Percentiles rank a stretch among this genome's conserved stretches.
These are phyloP conservation scores for Nakaseomyces kungkrabaensis DNA, from an alignment of 1,139 yeast genomes.

Conservation along the genomic window DNA sequence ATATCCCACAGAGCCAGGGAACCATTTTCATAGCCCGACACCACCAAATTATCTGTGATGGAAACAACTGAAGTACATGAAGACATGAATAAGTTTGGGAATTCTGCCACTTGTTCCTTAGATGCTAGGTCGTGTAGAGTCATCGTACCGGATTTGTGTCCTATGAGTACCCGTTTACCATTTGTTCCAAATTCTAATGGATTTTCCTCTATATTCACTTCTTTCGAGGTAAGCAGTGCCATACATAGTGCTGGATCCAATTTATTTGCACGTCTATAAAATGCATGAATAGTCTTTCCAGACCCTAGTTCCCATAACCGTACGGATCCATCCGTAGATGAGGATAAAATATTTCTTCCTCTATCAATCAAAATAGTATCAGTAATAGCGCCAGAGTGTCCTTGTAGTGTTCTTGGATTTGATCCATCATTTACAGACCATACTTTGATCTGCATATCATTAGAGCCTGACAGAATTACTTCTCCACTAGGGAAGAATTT, in stretches of 20 bases:
- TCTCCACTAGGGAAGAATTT: conserved; percentile 50
- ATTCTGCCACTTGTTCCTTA: conserved; percentile 16
- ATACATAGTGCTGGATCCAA: conserved; percentile 31
- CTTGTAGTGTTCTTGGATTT: conserved; percentile 40
- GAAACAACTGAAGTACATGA: conserved; percentile 13
- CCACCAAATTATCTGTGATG: conserved; percentile 16
- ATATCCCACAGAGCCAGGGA: conserved; percentile 35
- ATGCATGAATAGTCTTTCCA: conserved; percentile 36
- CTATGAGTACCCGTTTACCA: conserved; percentile 36
- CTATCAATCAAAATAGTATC: conserved; percentile 43
- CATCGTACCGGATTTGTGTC: conserved; percentile 42
- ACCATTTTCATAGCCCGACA: conserved; percentile 43
- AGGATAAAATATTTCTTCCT: conserved; percentile 54
- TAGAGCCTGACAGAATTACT: conserved; percentile 46
- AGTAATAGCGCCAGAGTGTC: conserved; percentile 40
- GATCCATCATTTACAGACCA: conserved; percentile 45
- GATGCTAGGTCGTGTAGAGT: conserved; percentile 32
- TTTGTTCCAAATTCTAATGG: conserved; percentile 34
- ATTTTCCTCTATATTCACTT: not conserved
- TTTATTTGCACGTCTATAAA: conserved; percentile 31
- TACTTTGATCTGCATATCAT: conserved; percentile 46
- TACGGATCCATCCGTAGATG: conserved; percentile 44
- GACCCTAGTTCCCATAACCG: conserved; percentile 62
- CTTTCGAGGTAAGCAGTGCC: not conserved
- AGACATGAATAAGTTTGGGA: conserved; percentile 16